These are phyloP conservation scores for Vigna radiata DNA, from an alignment of 306 rosid genomes.

Conservation along the genomic window DNA sequence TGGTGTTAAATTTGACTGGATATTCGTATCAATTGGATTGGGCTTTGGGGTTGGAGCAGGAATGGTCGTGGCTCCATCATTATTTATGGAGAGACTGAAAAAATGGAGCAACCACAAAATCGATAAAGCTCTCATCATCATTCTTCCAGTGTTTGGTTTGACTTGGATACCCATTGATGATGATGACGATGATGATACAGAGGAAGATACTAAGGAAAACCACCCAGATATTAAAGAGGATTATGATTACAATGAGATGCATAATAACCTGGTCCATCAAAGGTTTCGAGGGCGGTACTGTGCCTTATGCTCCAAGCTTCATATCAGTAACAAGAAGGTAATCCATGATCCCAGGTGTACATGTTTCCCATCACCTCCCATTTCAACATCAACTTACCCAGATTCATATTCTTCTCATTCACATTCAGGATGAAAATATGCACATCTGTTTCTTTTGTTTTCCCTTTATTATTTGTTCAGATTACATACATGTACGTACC, in stretches of 20 bases:
- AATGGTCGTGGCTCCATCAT: conserved; percentile 51
- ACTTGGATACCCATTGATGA: conserved; percentile 44
- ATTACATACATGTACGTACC: background rate
- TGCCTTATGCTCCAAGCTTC: conserved; percentile 74
- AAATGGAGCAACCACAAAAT: conserved; percentile 59
- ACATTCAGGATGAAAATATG: conserved; percentile 16
- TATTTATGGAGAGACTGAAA: conserved; percentile 61
- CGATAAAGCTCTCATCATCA: conserved; percentile 55
- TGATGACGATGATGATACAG: conserved; percentile 36
- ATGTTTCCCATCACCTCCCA: conserved; percentile 51
- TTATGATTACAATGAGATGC: conserved; percentile 9
- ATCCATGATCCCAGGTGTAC: conserved; percentile 67
- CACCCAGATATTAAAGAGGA: conserved; percentile 34
- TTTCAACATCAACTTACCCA: conserved; percentile 49
- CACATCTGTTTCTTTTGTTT: background rate
- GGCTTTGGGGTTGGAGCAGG: conserved; percentile 83
- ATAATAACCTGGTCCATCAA: conserved; percentile 25
- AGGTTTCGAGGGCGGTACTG: conserved; percentile 58
- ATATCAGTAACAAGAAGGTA: conserved; percentile 51
- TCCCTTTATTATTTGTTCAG: background rate
- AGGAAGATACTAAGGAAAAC: conserved; percentile 46
- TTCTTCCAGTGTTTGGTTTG: conserved; percentile 66
- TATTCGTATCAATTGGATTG: conserved; percentile 56
- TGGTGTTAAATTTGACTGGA: conserved; percentile 55
- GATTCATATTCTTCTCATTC: conserved; percentile 51